A percentile compares a stretch with the other conserved stretches of the same genome.
Evolutionary conservation across 164 flowering plant species (phyloP).

Genomic region (Protea cynaroides): DNA sequence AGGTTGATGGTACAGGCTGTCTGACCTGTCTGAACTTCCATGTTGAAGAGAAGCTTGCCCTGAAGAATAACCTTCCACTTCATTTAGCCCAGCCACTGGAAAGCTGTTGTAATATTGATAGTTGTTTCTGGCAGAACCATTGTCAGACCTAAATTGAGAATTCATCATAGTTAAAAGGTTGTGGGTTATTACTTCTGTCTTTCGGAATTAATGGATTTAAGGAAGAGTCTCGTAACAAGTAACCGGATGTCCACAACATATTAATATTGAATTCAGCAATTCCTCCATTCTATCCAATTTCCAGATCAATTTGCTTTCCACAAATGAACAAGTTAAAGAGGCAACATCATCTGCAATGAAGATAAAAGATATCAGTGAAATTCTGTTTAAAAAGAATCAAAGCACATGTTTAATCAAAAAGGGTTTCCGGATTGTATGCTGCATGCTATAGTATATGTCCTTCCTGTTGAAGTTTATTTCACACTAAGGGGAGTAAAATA

Average conservation of each 20-base stretch:
- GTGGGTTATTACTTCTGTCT: neutral
- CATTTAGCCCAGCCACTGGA: constrained; percentile 4
- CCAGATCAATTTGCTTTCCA: neutral
- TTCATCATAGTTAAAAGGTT: neutral
- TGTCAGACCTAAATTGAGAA: neutral
- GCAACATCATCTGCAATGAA: constrained; percentile 1
- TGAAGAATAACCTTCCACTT: constrained; percentile 7
- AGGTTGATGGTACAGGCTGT: constrained; percentile 21
- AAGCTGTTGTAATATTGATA: neutral
- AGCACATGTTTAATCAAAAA: too few relatives aligned
- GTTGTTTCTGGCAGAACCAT: neutral
- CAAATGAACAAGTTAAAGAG: neutral
- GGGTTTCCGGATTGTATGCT: too few relatives aligned
- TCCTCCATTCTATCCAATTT: neutral
- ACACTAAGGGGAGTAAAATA: too few relatives aligned
- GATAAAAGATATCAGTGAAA: constrained; percentile 4
- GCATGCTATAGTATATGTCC: too few relatives aligned
- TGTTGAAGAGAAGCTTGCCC: constrained; percentile 36
- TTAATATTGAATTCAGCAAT: neutral
- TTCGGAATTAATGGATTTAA: neutral
- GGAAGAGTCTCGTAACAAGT: neutral
- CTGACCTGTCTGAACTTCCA: constrained; percentile 15
- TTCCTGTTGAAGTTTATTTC: too few relatives aligned
- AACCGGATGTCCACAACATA: neutral
- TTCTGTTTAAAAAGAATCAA: neutral